phyloP scores from a whole-genome alignment of 2,329 filamentous ascomycete genomes.

The Aspergillus alliaceus region DNA sequence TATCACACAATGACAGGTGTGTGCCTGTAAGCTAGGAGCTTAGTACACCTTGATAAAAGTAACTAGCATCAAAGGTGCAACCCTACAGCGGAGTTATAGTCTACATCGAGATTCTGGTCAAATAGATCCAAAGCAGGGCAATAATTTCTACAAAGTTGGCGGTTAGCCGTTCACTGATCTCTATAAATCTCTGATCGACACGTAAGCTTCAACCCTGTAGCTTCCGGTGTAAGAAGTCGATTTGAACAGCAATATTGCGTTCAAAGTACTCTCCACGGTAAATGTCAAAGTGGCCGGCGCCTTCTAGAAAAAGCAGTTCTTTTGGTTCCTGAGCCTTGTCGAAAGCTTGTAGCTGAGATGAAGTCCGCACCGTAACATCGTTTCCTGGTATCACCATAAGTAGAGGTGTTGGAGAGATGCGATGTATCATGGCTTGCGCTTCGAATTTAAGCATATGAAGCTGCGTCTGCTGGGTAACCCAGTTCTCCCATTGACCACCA shows the following conservation, averaged over 20 bases:
- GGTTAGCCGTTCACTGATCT: too few species aligned
- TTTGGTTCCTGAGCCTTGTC: conserved; percentile 42
- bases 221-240: conserved; percentile 28
- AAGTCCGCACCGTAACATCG: conserved; percentile 1
- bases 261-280: conserved; percentile 32
- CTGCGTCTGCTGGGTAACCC: conserved; percentile 37
- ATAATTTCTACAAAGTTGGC: too few species aligned
- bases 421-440: background rate
- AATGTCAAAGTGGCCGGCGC: conserved; percentile 41
- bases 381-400: background rate
- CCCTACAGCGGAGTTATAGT: too few species aligned
- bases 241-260: conserved; percentile 29
- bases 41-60: too few species aligned
- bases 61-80: too few species aligned
- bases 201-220: background rate
- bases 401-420: background rate
- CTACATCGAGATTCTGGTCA: too few species aligned
- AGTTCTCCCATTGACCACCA: conserved; percentile 37
- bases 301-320: conserved; percentile 35
- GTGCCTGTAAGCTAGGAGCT: too few species aligned
- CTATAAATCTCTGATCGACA: too few species aligned
- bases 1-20: too few species aligned
- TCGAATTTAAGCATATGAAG: conserved; percentile 29
- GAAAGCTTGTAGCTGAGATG: conserved; percentile 32
- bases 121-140: too few species aligned